Evolutionary conservation across 495 filamentous ascomycete genomes (phyloP).

Genomic region (Niebla homalea): DNA sequence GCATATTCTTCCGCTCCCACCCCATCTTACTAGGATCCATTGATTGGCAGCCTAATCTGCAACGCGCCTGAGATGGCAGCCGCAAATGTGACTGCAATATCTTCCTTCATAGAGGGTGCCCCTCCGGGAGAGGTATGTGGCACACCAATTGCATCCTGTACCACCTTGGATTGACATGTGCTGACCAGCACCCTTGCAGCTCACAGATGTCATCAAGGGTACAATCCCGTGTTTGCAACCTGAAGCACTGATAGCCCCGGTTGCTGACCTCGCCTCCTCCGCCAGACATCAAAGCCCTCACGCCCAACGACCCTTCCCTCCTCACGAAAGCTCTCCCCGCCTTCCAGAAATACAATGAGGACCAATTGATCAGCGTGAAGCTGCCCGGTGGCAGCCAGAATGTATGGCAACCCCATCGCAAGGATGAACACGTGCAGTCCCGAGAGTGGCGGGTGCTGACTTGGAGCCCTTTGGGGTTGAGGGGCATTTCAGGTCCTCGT

Average conservation of each 20-base stretch:
- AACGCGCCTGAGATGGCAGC: not conserved
- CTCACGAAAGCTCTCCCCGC: slow-evolving; percentile 62
- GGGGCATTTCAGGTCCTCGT: slow-evolving; percentile 53
- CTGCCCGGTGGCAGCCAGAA: slow-evolving; percentile 71
- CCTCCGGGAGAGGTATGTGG: slow-evolving; percentile 89
- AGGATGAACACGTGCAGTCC: not conserved
- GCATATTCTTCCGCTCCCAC: no score
- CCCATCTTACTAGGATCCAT: no score
- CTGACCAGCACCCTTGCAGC: slow-evolving; percentile 32
- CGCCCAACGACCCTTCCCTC: slow-evolving; percentile 52
- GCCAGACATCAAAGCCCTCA: slow-evolving; percentile 79
- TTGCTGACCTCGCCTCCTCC: not conserved
- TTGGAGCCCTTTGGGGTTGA: not conserved
- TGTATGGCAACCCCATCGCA: slow-evolving; percentile 28
- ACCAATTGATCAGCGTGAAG: slow-evolving; percentile 78
- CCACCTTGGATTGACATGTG: not conserved
- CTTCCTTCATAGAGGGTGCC: slow-evolving; percentile 85
- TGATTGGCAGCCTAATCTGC: no score
- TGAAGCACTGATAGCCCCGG: not conserved
- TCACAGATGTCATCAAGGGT: slow-evolving; percentile 85
- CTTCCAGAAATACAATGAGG: slow-evolving; percentile 90
- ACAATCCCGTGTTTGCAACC: slow-evolving; percentile 15
- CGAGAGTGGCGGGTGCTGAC: not conserved
- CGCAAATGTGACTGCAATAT: slow-evolving; percentile 46
- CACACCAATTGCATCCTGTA: no score